A percentile compares a stretch with the other conserved stretches of the same genome.
Evolutionary conservation across 129 eudicot genomes (phyloP).

Genomic region (Deinandra increscens): DNA sequence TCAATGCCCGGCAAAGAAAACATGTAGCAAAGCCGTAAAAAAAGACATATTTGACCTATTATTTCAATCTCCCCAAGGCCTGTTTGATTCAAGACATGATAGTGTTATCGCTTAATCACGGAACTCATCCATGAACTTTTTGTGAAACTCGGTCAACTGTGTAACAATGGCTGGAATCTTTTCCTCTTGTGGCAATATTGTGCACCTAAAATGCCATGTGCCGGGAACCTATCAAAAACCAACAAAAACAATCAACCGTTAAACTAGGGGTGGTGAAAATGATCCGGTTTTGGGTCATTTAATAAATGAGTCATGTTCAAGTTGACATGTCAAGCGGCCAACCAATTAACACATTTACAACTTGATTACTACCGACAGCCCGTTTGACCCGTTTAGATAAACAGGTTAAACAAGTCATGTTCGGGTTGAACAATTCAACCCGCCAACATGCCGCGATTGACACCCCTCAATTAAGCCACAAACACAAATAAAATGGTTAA

Average conservation of each 20-base stretch:
- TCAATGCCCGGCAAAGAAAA: slow-evolving; percentile 3
- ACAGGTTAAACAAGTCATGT: no score
- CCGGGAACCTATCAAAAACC: slow-evolving; percentile 64
- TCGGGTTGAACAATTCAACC: no score
- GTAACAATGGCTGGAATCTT: slow-evolving; percentile 79
- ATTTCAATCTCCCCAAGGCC: slow-evolving; percentile 1
- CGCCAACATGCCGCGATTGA: no score
- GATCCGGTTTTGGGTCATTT: no score
- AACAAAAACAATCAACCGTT: slow-evolving; percentile 7
- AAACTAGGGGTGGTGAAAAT: neutral
- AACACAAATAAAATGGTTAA: neutral
- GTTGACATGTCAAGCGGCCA: no score
- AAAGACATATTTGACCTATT: slow-evolving; percentile 7
- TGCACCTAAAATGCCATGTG: slow-evolving; percentile 95
- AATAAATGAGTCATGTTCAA: no score
- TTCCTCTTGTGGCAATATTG: slow-evolving; percentile 96
- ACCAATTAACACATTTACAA: no score
- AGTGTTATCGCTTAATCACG: slow-evolving; percentile 44
- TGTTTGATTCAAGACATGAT: neutral
- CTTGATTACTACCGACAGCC: no score
- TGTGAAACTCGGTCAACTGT: slow-evolving; percentile 76
- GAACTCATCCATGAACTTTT: slow-evolving; percentile 75
- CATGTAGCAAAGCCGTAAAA: slow-evolving; percentile 11
- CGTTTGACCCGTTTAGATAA: no score
- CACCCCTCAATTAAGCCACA: neutral